phyloP scores from a whole-genome alignment of 2,329 filamentous ascomycete species.

The Aspergillus nomiae region DNA sequence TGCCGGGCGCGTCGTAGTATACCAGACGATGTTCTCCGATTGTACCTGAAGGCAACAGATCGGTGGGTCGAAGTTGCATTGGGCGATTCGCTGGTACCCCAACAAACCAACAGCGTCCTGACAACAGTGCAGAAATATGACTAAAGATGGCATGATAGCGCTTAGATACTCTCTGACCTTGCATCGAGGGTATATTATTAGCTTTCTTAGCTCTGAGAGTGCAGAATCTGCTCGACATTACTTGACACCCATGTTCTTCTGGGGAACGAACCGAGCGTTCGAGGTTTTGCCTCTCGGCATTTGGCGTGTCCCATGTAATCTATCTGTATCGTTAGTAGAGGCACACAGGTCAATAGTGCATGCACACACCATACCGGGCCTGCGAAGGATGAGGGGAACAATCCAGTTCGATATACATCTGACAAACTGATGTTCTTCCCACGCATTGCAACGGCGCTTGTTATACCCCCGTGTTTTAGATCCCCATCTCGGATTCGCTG shows the following conservation, averaged over 20 bases:
- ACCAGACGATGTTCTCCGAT: background rate
- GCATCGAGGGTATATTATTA: background rate
- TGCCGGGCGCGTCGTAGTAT: background rate
- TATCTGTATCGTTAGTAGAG: background rate
- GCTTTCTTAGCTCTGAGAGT: background rate
- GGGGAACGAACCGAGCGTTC: conserved; percentile 1
- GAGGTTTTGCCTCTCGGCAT: background rate
- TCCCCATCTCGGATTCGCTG: background rate
- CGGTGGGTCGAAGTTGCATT: conserved; percentile 2
- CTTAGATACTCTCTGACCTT: background rate
- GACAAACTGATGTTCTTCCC: conserved; percentile 3
- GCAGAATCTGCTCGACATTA: background rate
- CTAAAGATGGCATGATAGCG: background rate
- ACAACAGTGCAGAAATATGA: background rate
- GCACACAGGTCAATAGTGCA: background rate
- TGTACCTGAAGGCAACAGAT: conserved; percentile 1
- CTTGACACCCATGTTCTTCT: conserved; percentile 1
- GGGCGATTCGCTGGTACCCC: background rate
- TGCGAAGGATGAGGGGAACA: conserved; percentile 1
- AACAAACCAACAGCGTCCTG: background rate
- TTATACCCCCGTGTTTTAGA: background rate
- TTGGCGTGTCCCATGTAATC: background rate
- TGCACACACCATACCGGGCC: background rate
- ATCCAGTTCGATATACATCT: background rate
- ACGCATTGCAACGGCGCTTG: background rate